Evolutionary conservation across 2,329 filamentous ascomycete genomes (phyloP), one percentile per base, ranked within the genome.

Genomic region (Fusarium goolgardi): DNA sequence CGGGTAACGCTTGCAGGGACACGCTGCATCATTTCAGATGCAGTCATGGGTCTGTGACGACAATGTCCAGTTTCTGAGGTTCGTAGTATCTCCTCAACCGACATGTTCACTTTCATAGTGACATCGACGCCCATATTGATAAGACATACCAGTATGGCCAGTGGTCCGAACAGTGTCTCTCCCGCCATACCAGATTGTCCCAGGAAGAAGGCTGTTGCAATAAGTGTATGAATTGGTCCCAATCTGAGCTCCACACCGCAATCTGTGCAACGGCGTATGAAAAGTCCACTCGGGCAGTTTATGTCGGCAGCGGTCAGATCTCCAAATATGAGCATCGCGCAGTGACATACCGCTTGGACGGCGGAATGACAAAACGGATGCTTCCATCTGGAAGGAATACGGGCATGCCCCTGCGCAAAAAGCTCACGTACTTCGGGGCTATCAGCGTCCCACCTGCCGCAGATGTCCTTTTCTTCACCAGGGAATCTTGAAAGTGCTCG

Each of bases 151-250:
- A 65, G 5, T 1, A 65, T n/a, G 0, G 69, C 53, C 0, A 71
- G 12, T 1, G 57, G 50, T 0, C 69, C 69, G 18, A 70, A 71
- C 2, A 71, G 44, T 2, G 60, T 70, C 15, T 71, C 69, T 2
- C 50, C 61, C 3, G 25, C 3, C 46, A 63, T 57, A 4, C 63
- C 66, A 2, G 3, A 15, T 2, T 57, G 41, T 1, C 46, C 50
- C 12, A 70, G 18, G 10, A 62, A 63, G 25, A 68, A 71, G 3
- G 63, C 41, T 1, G 37, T 21, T 3, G 60, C 23, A 23, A 63
- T 46, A 13, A 68, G 11, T 2, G 55, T 13, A 18, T 68, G 63
- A 3, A 66, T 25, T 2, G 65, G 55, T 0, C 63, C 34, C 1
- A 66, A 32, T 6, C 21, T 63, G 7, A 68, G 65, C 6, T 68